These are phyloP conservation scores for Cylindrodendrum hubeiense DNA, from an alignment of 2,329 filamentous ascomycete species.

Conservation along the genomic window DNA sequence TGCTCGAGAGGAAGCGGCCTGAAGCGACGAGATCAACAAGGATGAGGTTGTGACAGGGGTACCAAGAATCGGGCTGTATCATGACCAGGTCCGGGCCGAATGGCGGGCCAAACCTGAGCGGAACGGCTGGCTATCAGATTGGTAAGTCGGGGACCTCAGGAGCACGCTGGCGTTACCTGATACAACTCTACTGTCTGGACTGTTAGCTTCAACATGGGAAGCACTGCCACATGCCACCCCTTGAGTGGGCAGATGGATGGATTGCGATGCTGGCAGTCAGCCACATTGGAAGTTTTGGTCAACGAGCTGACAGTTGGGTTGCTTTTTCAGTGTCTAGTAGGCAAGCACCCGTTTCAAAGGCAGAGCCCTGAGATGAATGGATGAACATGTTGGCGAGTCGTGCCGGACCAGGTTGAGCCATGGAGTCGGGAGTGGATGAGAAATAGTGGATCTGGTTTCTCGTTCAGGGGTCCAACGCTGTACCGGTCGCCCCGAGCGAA, in stretches of 20 bases:
- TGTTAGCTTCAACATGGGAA: not conserved
- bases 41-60: conserved; percentile 3
- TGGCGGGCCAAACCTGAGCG: not conserved
- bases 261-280: not conserved
- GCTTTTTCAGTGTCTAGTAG: not conserved
- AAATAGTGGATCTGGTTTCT: not conserved
- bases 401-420: not conserved
- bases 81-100: conserved; percentile 21
- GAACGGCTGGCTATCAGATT: not conserved
- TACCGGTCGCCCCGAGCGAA: too few relatives aligned
- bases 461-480: too few relatives aligned
- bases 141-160: not conserved
- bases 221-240: not conserved
- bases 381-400: not conserved
- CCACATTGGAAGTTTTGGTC: not conserved
- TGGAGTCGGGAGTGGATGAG: not conserved
- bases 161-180: not conserved
- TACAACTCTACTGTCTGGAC: not conserved
- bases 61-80: conserved; percentile 8
- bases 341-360: not conserved
- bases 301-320: not conserved
- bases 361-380: not conserved
- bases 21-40: not conserved
- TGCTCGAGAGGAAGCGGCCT: not conserved
- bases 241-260: not conserved